Percentiles rank a stretch among this genome's conserved stretches.
Conservation (phyloP, 805 yeast species). For the Monosporozyma yasuniensis region DNA sequence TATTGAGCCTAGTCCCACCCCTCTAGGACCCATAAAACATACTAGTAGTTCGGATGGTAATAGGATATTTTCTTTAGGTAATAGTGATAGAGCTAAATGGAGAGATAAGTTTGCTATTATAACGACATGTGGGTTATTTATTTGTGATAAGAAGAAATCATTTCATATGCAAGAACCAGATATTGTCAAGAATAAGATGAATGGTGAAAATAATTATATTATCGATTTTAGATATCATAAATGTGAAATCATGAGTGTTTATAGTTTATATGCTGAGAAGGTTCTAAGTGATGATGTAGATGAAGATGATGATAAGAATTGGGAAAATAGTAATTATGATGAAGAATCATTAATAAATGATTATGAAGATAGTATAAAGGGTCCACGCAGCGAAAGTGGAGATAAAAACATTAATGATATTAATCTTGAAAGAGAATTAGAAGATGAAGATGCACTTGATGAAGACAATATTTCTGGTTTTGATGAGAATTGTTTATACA, state of each 20-base stretch:
- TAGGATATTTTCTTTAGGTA: neutral
- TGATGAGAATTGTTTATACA: neutral
- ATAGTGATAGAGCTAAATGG: constrained; percentile 30
- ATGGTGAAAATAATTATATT: constrained; percentile 23
- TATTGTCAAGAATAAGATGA: constrained; percentile 15
- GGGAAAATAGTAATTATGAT: neutral
- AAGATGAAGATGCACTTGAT: neutral
- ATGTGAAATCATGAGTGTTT: constrained; percentile 5
- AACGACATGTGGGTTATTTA: constrained; percentile 41
- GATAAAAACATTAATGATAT: neutral
- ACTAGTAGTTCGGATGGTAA: constrained; percentile 2
- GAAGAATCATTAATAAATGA: neutral
- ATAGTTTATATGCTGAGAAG: constrained; percentile 6
- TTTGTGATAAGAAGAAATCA: constrained; percentile 30
- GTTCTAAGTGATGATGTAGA: neutral
- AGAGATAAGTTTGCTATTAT: constrained; percentile 39
- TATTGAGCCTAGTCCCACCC: constrained; percentile 1
- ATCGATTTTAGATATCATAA: constrained; percentile 22
- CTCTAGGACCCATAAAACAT: constrained; percentile 15
- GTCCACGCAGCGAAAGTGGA: neutral
- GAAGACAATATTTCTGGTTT: neutral
- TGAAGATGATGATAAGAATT: neutral
- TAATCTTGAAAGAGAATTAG: neutral
- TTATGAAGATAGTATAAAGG: neutral
- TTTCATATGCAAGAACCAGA: constrained; percentile 28